These are phyloP conservation scores for Barnettozyma botsteinii DNA, from an alignment of 805 yeast species.

Conservation along the genomic window DNA sequence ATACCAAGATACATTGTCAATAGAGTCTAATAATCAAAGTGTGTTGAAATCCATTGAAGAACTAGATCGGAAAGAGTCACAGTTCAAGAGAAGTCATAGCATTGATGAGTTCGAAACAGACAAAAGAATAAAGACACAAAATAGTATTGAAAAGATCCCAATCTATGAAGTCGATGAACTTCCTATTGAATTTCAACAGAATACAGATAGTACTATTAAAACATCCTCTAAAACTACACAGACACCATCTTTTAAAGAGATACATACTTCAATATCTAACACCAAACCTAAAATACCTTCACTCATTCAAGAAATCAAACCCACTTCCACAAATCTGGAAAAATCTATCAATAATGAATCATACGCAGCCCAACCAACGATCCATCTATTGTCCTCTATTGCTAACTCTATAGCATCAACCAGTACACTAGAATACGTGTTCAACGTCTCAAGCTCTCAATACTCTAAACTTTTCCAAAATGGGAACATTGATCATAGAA, in stretches of 20 bases:
- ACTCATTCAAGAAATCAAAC: background rate
- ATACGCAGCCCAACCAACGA: conserved; percentile 44
- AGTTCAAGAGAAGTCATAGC: conserved; percentile 42
- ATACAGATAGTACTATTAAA: background rate
- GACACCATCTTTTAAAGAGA: conserved; percentile 60
- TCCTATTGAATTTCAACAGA: conserved; percentile 32
- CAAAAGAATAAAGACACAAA: conserved; percentile 23
- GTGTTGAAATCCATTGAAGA: conserved; percentile 32
- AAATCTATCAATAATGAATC: background rate
- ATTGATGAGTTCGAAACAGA: conserved; percentile 35
- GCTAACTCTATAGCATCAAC: conserved; percentile 28
- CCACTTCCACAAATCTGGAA: background rate
- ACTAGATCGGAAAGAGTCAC: conserved; percentile 21
- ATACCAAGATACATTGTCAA: conserved; percentile 32
- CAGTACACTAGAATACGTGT: conserved; percentile 33
- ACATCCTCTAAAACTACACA: too few relatives aligned
- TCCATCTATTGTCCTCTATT: conserved; percentile 39
- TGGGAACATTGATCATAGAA: conserved; percentile 45
- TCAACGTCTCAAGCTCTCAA: conserved; percentile 26
- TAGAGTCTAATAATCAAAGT: conserved; percentile 37
- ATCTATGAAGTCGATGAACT: conserved; percentile 38
- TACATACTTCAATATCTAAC: conserved; percentile 35
- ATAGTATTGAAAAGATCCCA: conserved; percentile 24
- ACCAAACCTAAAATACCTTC: background rate
- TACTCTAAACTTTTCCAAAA: conserved; percentile 30